A percentile compares a stretch with the other conserved stretches of the same genome.
Evolutionary conservation across 257 asterid genomes (phyloP).

Genomic region (Oldenlandia corymbosa): DNA sequence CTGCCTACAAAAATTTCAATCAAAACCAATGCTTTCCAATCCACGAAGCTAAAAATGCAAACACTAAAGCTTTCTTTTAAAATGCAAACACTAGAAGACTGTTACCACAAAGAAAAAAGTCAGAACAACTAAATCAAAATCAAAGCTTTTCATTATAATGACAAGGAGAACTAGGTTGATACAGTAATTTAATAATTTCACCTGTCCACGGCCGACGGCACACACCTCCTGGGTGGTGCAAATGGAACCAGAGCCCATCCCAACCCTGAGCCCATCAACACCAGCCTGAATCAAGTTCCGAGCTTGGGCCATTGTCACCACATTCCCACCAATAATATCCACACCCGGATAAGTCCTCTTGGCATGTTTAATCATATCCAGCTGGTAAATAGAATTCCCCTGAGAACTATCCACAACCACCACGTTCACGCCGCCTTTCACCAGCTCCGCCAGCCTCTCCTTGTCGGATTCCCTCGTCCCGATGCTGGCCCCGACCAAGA

Average conservation of each 20-base stretch:
- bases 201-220: too few relatives aligned
- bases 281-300: slow-evolving; percentile 82
- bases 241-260: slow-evolving; percentile 95
- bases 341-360: slow-evolving; percentile 59
- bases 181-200: too few relatives aligned
- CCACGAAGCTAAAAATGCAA: too few relatives aligned
- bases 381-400: slow-evolving; percentile 79
- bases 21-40: too few relatives aligned
- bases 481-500: slow-evolving; percentile 75
- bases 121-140: too few relatives aligned
- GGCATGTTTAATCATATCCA: slow-evolving; percentile 72
- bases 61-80: too few relatives aligned
- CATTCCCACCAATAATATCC: slow-evolving; percentile 87
- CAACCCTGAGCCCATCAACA: slow-evolving; percentile 88
- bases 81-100: too few relatives aligned
- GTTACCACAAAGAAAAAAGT: too few relatives aligned
- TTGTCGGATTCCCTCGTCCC: slow-evolving; percentile 87
- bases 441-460: slow-evolving; percentile 74
- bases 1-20: too few relatives aligned
- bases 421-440: slow-evolving; percentile 72
- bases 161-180: too few relatives aligned
- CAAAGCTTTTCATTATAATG: too few relatives aligned
- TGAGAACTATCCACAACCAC: slow-evolving; percentile 84
- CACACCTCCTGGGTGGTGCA: slow-evolving; percentile 93
- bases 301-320: slow-evolving; percentile 70